Evolutionary conservation across 129 eudicot genomes (phyloP), one percentile per base, ranked within the genome.

Genomic region (Chrysanthemum lavandulifolium): DNA sequence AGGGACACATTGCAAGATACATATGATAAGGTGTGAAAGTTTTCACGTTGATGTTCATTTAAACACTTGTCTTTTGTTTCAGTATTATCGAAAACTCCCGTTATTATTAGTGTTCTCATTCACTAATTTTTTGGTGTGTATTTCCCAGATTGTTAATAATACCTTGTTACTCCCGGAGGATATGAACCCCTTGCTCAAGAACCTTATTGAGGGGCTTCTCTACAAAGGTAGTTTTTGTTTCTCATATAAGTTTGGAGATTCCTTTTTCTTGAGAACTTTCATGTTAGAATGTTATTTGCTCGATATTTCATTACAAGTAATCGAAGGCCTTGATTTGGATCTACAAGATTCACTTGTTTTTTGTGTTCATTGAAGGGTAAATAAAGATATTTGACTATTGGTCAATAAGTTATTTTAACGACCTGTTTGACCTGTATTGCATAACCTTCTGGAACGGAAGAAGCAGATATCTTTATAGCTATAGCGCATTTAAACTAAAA

Each of bases 1-100:
- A 45, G 98, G 98, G 98, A 90, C 55, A 93, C 96, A 65, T 82
- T 93, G 25, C 97, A 87, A 69, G 97, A 90, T 55, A 90, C 97
- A 33, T 90, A 93, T 63, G 98, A 93, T 73, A 93, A 89, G 96
- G 98, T 90, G 33, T 31, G 76, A 40, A 68, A 43, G 52, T 81
- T 19, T 69, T 51, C 76, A 21, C 36, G 47, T 61, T 23, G 27
- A 31, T 62, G 61, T 71, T 43, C 36, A 48, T 70, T 64, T 59
- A 3, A 63, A 5, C 72, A 23, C 67, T 56, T 40, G 27, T 12
- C 51, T 77, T 77, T 69, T 3, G 62, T 61, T 77, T 40, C 45
- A 40, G 45, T 6, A 40, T 40, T 49, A 12, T 29, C 61, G 9
- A 69, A 21, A 33, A 64, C 13, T 16, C 33, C 16, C 61, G 4